Conservation (phyloP, 495 filamentous ascomycete genomes). For the Neurospora pannonica region DNA sequence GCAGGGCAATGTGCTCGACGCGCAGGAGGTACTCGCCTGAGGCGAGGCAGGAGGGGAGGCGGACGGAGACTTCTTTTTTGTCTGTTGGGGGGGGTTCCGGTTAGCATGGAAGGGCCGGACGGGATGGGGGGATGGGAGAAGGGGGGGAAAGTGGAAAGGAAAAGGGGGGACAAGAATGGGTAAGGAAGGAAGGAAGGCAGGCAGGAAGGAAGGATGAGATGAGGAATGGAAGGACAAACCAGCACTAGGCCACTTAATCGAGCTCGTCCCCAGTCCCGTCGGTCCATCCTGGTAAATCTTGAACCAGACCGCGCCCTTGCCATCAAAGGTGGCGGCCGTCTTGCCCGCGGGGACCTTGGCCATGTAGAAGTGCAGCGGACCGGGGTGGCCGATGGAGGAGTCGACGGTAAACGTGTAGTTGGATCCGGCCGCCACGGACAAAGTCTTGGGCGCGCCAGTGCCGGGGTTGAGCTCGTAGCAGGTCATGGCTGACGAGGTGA, state of each 20-base stretch:
- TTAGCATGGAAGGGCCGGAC: not conserved
- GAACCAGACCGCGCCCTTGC: slow-evolving; percentile 31
- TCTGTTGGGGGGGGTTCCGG: slow-evolving; percentile 2
- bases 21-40: slow-evolving; percentile 51
- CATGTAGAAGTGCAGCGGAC: slow-evolving; percentile 36
- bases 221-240: slow-evolving; percentile 14
- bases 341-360: slow-evolving; percentile 33
- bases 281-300: slow-evolving; percentile 38
- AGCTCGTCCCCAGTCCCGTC: slow-evolving; percentile 19
- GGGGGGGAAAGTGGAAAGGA: not conserved
- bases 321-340: slow-evolving; percentile 36
- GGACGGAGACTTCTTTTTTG: slow-evolving; percentile 29
- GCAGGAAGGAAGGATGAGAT: not conserved
- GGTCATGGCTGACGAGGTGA: slow-evolving; percentile 32
- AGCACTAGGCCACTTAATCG: slow-evolving; percentile 33
- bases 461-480: slow-evolving; percentile 28
- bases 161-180: not conserved
- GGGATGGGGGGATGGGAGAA: not conserved
- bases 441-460: slow-evolving; percentile 18
- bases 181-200: not conserved
- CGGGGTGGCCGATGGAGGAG: slow-evolving; percentile 32
- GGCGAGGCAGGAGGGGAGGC: slow-evolving; percentile 37
- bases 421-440: slow-evolving; percentile 32
- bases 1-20: slow-evolving; percentile 48
- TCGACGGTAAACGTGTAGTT: slow-evolving; percentile 37